Percentiles rank a stretch among this genome's conserved stretches.
Evolutionary conservation across 129 eudicot genomes (phyloP).

Genomic region (Daucus carota): DH1_v3.0 NC_030385.2:45549501-45550000

Average conservation of each 20-base stretch:
- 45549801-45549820: constrained; percentile 2
- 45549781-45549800: constrained; percentile 9
- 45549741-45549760: constrained; percentile 27
- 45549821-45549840: background rate
- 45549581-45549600: constrained; percentile 14
- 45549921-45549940: constrained; percentile 1
- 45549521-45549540: constrained; percentile 10
- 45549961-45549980: background rate
- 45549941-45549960: background rate
- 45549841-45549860: background rate
- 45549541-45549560: constrained; percentile 59
- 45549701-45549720: constrained; percentile 60
- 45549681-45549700: constrained; percentile 36
- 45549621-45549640: constrained; percentile 20
- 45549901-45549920: background rate
- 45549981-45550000: background rate
- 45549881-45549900: background rate
- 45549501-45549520: constrained; percentile 15
- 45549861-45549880: background rate
- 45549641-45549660: constrained; percentile 21
- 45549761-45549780: constrained; percentile 73
- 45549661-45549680: constrained; percentile 4
- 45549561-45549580: constrained; percentile 18
- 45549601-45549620: constrained; percentile 18
- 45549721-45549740: constrained; percentile 11